Evolutionary conservation across 1,139 yeast species (phyloP).

Genomic region (Zygosaccharomyces sapae): DNA sequence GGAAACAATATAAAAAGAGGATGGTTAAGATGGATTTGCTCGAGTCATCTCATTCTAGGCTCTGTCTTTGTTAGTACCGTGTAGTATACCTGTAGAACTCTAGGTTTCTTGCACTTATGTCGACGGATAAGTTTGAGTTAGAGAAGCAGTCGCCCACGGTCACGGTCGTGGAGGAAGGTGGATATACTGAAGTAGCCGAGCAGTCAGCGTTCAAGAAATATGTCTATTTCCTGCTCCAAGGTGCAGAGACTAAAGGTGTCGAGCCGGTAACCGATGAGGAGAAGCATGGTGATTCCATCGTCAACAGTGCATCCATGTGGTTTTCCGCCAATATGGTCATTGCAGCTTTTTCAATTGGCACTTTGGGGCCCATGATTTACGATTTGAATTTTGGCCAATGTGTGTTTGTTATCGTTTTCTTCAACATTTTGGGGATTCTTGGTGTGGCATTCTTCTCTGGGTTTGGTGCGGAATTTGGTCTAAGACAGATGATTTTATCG

Average conservation of each 20-base stretch:
- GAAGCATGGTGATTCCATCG: slow-evolving; percentile 50
- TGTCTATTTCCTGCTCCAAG: slow-evolving; percentile 14
- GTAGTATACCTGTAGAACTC: too few relatives aligned
- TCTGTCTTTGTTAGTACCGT: too few relatives aligned
- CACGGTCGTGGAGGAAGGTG: slow-evolving; percentile 10
- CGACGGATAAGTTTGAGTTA: slow-evolving; percentile 2
- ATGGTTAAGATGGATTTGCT: background rate
- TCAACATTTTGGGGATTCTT: slow-evolving; percentile 64
- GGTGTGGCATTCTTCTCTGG: slow-evolving; percentile 84
- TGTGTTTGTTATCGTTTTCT: slow-evolving; percentile 61
- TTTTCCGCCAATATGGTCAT: slow-evolving; percentile 85
- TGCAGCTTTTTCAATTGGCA: slow-evolving; percentile 81
- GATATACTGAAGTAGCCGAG: slow-evolving; percentile 8
- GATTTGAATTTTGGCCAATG: slow-evolving; percentile 63
- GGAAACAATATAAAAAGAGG: background rate
- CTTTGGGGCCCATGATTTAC: slow-evolving; percentile 57
- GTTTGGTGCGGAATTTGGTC: slow-evolving; percentile 82
- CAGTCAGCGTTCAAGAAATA: slow-evolving; percentile 8
- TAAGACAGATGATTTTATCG: slow-evolving; percentile 84
- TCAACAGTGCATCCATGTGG: slow-evolving; percentile 87
- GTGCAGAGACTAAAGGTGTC: slow-evolving; percentile 48
- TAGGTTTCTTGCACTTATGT: background rate
- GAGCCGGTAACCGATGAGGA: slow-evolving; percentile 46
- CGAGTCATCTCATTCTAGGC: too few relatives aligned
- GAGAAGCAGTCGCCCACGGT: slow-evolving; percentile 12